A percentile compares a stretch with the other conserved stretches of the same genome.
Evolutionary conservation across 495 filamentous ascomycete genomes (phyloP).

Genomic region (Aspergillus sclerotiicarbonarius): DNA sequence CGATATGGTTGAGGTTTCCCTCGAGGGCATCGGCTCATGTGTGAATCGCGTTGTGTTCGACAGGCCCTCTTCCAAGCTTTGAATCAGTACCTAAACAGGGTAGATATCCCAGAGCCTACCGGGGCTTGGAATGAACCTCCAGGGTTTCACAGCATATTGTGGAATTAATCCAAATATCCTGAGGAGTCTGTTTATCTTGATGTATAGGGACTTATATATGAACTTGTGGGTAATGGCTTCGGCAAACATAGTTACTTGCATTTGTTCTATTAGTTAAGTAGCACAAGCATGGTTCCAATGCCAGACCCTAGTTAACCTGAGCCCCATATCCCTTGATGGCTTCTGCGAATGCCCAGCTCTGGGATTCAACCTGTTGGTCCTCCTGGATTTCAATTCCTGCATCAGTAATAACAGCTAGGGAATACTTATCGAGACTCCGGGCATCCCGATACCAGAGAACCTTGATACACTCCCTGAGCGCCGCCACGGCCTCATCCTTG

Average conservation of each 20-base stretch:
- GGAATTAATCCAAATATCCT: background rate
- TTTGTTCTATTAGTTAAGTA: slow-evolving; percentile 12
- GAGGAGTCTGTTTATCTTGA: background rate
- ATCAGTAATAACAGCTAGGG: slow-evolving; percentile 82
- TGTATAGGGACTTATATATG: background rate
- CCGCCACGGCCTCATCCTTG: slow-evolving; percentile 73
- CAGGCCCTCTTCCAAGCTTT: slow-evolving; percentile 55
- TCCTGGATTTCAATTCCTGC: slow-evolving; percentile 77
- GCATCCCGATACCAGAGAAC: slow-evolving; percentile 97
- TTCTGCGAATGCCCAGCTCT: slow-evolving; percentile 98
- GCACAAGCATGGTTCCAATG: slow-evolving; percentile 9
- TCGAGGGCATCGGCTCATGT: slow-evolving; percentile 70
- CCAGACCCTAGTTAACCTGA: slow-evolving; percentile 51
- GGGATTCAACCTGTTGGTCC: slow-evolving; percentile 70
- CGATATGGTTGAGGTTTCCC: slow-evolving; percentile 71
- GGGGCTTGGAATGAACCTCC: background rate
- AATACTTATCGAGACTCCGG: slow-evolving; percentile 85
- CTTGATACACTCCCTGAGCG: slow-evolving; percentile 92
- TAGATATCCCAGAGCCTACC: background rate
- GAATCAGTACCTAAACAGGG: background rate
- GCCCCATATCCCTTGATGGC: slow-evolving; percentile 75
- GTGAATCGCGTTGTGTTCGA: slow-evolving; percentile 70
- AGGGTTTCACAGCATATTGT: background rate
- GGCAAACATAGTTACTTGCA: background rate
- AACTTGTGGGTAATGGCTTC: background rate